A percentile compares a stretch with the other conserved stretches of the same genome.
phyloP scores from a whole-genome alignment of 2,329 filamentous ascomycete species.

The Fusarium nisikadoi region DNA sequence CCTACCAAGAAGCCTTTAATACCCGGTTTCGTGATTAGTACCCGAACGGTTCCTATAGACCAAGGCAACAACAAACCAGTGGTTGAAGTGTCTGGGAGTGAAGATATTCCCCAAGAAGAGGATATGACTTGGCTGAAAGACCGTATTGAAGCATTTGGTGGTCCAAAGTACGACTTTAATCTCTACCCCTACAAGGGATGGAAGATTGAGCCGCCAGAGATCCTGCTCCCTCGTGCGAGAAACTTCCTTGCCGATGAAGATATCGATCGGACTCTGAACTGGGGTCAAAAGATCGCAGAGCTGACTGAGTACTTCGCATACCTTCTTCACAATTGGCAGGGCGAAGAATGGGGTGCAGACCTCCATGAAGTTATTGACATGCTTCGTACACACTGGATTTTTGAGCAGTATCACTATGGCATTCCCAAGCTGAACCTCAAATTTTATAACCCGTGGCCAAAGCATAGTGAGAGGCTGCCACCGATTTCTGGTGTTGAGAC shows the following conservation, averaged over 20 bases:
- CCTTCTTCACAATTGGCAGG: slow-evolving; percentile 40
- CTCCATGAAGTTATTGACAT: slow-evolving; percentile 48
- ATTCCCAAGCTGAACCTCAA: slow-evolving; percentile 41
- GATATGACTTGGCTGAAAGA: slow-evolving; percentile 9
- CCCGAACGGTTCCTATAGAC: slow-evolving; percentile 1
- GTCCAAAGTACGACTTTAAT: background rate
- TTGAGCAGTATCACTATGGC: slow-evolving; percentile 51
- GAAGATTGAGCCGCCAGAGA: slow-evolving; percentile 47
- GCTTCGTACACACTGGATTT: slow-evolving; percentile 49
- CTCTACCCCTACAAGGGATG: slow-evolving; percentile 49
- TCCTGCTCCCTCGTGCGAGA: slow-evolving; percentile 47
- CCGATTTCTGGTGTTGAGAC: slow-evolving; percentile 33
- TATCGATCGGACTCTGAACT: slow-evolving; percentile 53
- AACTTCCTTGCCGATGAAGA: slow-evolving; percentile 64
- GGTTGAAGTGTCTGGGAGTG: background rate
- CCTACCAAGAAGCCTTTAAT: background rate
- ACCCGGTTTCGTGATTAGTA: slow-evolving; percentile 24
- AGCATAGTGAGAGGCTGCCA: slow-evolving; percentile 44
- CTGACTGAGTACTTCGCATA: slow-evolving; percentile 54
- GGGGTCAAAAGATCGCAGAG: slow-evolving; percentile 51
- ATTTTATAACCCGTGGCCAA: slow-evolving; percentile 34
- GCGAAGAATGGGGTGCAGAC: slow-evolving; percentile 45
- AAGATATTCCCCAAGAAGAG: background rate
- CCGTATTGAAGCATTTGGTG: background rate
- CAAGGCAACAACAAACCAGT: background rate